Percentiles rank a stretch among this genome's conserved stretches.
These are phyloP conservation scores for Amylocystis lapponica DNA, from an alignment of 768 basidiomycete species.

Conservation along the genomic window DNA sequence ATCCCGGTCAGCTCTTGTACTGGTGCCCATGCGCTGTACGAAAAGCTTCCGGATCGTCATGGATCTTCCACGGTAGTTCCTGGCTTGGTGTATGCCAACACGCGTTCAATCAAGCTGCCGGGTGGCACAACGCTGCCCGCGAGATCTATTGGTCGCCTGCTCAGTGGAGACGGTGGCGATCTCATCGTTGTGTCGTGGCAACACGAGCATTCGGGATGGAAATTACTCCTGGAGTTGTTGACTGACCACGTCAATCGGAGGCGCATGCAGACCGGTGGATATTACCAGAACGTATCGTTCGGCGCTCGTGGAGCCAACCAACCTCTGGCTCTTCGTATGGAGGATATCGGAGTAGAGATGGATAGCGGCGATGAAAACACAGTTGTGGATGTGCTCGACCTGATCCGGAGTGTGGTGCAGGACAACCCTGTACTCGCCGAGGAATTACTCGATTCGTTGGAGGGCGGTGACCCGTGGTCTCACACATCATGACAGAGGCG, in stretches of 20 bases:
- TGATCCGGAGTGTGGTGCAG: constrained; percentile 71
- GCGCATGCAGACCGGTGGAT: constrained; percentile 36
- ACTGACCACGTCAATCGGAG: constrained; percentile 66
- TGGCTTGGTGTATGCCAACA: constrained; percentile 58
- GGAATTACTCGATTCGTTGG: constrained; percentile 62
- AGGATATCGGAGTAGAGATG: constrained; percentile 71
- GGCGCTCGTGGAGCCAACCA: constrained; percentile 33
- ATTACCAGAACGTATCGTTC: constrained; percentile 51
- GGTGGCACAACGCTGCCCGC: constrained; percentile 70
- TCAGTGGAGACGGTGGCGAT: constrained; percentile 69
- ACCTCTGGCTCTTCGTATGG: constrained; percentile 37
- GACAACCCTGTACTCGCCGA: constrained; percentile 61
- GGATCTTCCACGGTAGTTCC: constrained; percentile 40
- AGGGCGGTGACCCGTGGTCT: constrained; percentile 50
- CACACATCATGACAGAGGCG: constrained; percentile 45
- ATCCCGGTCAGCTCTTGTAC: constrained; percentile 56
- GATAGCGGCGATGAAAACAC: constrained; percentile 58
- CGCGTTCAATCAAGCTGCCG: constrained; percentile 63
- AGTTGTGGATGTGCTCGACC: constrained; percentile 70
- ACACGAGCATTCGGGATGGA: constrained; percentile 83
- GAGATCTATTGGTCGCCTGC: constrained; percentile 59
- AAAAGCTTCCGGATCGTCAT: constrained; percentile 58
- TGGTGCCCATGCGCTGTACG: constrained; percentile 68
- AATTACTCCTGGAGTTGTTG: constrained; percentile 73
- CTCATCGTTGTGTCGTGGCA: constrained; percentile 74